Percentiles rank a stretch among this genome's conserved stretches.
These are phyloP conservation scores for Adansonia digitata DNA, from an alignment of 345 rosid species.

Conservation along the genomic window DNA sequence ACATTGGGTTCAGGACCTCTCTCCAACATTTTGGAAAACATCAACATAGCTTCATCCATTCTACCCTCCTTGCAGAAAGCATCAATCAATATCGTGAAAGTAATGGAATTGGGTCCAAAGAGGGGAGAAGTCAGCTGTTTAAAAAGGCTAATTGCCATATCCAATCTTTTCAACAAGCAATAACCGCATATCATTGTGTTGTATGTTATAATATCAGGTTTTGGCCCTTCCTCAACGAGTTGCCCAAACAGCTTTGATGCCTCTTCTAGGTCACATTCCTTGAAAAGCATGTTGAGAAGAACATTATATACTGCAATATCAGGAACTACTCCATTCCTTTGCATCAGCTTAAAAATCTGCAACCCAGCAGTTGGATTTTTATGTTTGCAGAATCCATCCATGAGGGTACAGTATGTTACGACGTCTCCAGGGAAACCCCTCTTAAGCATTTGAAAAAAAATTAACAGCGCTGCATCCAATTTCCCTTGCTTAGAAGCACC, in stretches of 20 bases:
- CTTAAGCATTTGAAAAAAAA: conserved; percentile 44
- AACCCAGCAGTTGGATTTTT: conserved; percentile 34
- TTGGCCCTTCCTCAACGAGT: conserved; percentile 27
- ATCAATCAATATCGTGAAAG: conserved; percentile 46
- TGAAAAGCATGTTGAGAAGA: conserved; percentile 32
- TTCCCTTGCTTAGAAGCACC: conserved; percentile 17
- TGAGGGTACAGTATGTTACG: conserved; percentile 38
- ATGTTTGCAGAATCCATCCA: conserved; percentile 39
- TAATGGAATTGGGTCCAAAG: conserved; percentile 34
- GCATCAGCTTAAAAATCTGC: conserved; percentile 39
- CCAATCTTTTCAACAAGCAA: conserved; percentile 33
- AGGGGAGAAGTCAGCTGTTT: conserved; percentile 25
- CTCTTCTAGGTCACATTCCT: conserved; percentile 16
- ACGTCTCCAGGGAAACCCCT: conserved; percentile 40
- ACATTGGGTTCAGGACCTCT: conserved; percentile 36
- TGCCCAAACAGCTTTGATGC: conserved; percentile 26
- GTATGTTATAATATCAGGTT: conserved; percentile 47
- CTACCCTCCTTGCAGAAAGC: conserved; percentile 42
- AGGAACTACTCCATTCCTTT: conserved; percentile 22
- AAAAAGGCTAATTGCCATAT: conserved; percentile 34
- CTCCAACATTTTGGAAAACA: conserved; percentile 38
- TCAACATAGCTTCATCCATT: conserved; percentile 33
- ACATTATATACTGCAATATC: conserved; percentile 44
- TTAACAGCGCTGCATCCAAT: conserved; percentile 24
- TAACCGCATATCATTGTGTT: conserved; percentile 49